phyloP scores from a whole-genome alignment of 768 basidiomycete genomes.

The Lactarius tabidus region DNA sequence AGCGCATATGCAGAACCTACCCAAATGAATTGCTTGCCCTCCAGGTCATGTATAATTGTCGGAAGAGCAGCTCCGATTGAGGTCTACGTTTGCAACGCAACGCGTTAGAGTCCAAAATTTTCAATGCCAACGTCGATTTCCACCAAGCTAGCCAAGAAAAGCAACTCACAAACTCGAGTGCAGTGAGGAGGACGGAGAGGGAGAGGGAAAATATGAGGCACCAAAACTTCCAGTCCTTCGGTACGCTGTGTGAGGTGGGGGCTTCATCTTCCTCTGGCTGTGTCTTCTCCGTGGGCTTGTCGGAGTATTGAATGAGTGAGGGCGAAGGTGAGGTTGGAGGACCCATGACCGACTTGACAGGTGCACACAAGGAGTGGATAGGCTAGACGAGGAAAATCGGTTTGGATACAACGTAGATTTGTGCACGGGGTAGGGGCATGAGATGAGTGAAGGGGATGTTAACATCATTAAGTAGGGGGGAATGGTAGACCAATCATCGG shows the following conservation, averaged over 20 bases:
- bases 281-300: background rate
- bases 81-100: constrained; percentile 7
- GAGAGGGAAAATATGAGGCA: constrained; percentile 22
- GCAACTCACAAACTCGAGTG: constrained; percentile 18
- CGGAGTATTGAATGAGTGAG: background rate
- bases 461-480: background rate
- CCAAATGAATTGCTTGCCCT: constrained; percentile 28
- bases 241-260: background rate
- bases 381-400: background rate
- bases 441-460: background rate
- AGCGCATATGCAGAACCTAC: constrained; percentile 29
- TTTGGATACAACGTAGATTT: background rate
- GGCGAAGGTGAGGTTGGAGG: background rate
- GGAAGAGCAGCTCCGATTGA: constrained; percentile 31
- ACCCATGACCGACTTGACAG: background rate
- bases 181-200: constrained; percentile 13
- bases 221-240: constrained; percentile 25
- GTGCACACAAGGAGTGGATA: background rate
- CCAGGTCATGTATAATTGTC: constrained; percentile 31
- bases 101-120: background rate
- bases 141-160: background rate
- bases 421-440: background rate
- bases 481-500: background rate
- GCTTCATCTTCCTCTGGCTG: background rate
- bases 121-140: background rate